Conservation (phyloP, 163 green algal genomes). For the Scenedesmus sp. region DNA sequence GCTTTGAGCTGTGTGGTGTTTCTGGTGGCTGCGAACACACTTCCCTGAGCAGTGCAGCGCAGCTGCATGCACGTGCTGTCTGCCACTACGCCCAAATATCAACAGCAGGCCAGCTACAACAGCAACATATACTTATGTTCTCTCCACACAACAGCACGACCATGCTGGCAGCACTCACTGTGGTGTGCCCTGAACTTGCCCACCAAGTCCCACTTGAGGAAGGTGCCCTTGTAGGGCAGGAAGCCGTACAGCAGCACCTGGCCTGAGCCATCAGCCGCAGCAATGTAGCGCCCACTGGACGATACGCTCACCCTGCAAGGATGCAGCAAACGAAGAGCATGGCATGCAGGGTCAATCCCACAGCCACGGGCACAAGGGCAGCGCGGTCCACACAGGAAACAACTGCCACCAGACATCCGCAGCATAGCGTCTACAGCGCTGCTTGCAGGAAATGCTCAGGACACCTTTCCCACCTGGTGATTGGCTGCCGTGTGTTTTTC, state of each 20-base stretch:
- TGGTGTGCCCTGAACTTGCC: slow-evolving; percentile 74
- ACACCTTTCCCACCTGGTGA: slow-evolving; percentile 2
- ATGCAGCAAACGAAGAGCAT: neutral
- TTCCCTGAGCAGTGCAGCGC: neutral
- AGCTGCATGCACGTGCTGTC: neutral
- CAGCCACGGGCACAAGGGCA: neutral
- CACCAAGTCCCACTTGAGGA: slow-evolving; percentile 77
- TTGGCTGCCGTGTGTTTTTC: slow-evolving; percentile 27
- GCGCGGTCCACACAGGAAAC: neutral
- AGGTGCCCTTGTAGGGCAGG: slow-evolving; percentile 66
- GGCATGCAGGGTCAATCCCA: neutral
- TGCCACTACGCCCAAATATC: no score
- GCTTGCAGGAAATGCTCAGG: neutral
- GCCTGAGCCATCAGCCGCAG: slow-evolving; percentile 49
- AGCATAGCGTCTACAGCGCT: neutral
- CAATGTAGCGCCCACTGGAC: slow-evolving; percentile 41
- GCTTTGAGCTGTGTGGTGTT: no score
- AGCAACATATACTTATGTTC: no score
- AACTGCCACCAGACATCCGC: neutral
- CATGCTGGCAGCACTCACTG: neutral
- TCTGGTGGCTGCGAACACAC: no score
- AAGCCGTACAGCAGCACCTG: slow-evolving; percentile 65
- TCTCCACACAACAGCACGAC: no score
- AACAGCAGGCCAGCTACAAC: no score
- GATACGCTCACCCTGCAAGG: slow-evolving; percentile 34